Evolutionary conservation across 2,329 filamentous ascomycete genomes (phyloP).

Genomic region (Aspergillus terreus): DNA sequence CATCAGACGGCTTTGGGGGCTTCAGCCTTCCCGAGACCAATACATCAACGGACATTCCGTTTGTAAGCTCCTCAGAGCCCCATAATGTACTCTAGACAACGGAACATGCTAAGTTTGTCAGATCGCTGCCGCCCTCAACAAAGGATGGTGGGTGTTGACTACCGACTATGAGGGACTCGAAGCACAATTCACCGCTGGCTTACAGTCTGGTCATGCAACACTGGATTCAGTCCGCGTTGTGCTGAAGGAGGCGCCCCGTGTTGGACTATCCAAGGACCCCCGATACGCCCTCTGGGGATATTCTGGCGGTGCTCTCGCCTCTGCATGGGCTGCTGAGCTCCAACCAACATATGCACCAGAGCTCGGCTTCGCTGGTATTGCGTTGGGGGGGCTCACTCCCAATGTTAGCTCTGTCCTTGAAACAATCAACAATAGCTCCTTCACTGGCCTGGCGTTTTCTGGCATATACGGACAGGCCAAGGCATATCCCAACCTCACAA

Average conservation of each 20-base stretch:
- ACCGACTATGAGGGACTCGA: constrained; percentile 46
- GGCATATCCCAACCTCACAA: constrained; percentile 17
- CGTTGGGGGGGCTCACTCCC: constrained; percentile 27
- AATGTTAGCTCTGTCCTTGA: constrained; percentile 22
- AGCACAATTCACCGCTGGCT: constrained; percentile 40
- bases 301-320: constrained; percentile 14
- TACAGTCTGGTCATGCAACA: constrained; percentile 42
- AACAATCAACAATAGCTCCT: constrained; percentile 19
- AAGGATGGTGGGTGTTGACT: constrained; percentile 45
- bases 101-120: constrained; percentile 11
- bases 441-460: constrained; percentile 20
- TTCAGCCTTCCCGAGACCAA: constrained; percentile 21
- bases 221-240: constrained; percentile 42
- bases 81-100: constrained; percentile 25
- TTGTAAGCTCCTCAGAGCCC: constrained; percentile 1
- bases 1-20: background rate
- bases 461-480: constrained; percentile 18
- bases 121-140: constrained; percentile 30
- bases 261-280: constrained; percentile 10
- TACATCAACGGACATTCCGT: constrained; percentile 1
- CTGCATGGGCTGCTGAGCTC: constrained; percentile 12
- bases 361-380: constrained; percentile 22
- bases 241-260: constrained; percentile 25
- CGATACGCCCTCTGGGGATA: constrained; percentile 17
- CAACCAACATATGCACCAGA: constrained; percentile 15